These are phyloP conservation scores for Rutstroemia sp. DNA, from an alignment of 2,329 filamentous ascomycete species.

Conservation along the genomic window DNA sequence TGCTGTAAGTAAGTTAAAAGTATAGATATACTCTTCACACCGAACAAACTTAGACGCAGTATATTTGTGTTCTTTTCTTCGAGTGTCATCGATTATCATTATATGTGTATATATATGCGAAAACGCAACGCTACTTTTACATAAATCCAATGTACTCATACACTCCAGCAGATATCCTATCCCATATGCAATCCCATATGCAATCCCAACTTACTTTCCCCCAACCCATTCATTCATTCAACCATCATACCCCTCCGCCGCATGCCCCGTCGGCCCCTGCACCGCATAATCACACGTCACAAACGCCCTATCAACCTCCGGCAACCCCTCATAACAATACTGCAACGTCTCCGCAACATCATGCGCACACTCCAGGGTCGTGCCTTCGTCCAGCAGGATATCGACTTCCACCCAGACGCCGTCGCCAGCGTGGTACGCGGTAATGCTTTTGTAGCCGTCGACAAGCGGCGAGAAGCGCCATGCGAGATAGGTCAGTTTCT, in stretches of 20 bases:
- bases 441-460: slow-evolving; percentile 42
- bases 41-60: too few relatives aligned
- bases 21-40: too few relatives aligned
- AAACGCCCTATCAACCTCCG: slow-evolving; percentile 30
- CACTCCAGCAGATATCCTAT: too few relatives aligned
- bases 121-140: too few relatives aligned
- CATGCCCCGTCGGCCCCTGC: slow-evolving; percentile 21
- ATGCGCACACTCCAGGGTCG: slow-evolving; percentile 41
- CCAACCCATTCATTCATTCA: background rate
- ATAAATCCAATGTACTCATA: too few relatives aligned
- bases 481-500: slow-evolving; percentile 50
- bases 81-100: too few relatives aligned
- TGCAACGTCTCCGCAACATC: slow-evolving; percentile 54
- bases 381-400: slow-evolving; percentile 44
- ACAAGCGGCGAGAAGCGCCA: slow-evolving; percentile 45
- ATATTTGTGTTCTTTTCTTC: too few relatives aligned
- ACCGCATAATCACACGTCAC: slow-evolving; percentile 31
- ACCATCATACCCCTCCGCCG: slow-evolving; percentile 9
- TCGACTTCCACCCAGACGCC: slow-evolving; percentile 54
- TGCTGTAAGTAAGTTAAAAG: too few relatives aligned
- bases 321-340: slow-evolving; percentile 46
- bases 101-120: too few relatives aligned
- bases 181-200: too few relatives aligned
- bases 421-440: slow-evolving; percentile 51
- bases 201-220: background rate